phyloP scores from a whole-genome alignment of 176 grass and related monocot genomes.

The Carex kokanica region DNA sequence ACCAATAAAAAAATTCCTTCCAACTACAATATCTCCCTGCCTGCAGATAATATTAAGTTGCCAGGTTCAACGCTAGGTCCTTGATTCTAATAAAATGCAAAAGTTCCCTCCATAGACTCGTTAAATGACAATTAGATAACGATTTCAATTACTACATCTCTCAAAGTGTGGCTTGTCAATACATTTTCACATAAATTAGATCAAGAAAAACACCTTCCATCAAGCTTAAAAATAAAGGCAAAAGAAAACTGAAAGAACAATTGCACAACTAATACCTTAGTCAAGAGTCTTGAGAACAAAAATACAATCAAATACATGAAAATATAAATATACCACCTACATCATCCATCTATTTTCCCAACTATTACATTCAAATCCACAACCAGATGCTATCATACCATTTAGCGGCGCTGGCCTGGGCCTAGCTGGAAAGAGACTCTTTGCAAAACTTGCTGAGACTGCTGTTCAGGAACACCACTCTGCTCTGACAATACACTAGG shows the following conservation, averaged over 20 bases:
- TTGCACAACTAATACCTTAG: background rate
- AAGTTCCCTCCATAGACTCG: background rate
- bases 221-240: background rate
- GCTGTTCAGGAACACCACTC: constrained; percentile 41
- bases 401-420: constrained; percentile 7
- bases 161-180: background rate
- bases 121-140: background rate
- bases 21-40: background rate
- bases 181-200: background rate
- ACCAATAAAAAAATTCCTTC: too few relatives aligned
- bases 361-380: background rate
- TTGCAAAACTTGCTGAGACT: constrained; percentile 45
- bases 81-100: background rate
- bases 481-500: constrained; percentile 42
- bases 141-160: background rate
- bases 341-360: background rate
- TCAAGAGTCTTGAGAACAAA: background rate
- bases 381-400: background rate
- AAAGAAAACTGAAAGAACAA: background rate
- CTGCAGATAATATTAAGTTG: too few relatives aligned
- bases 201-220: background rate
- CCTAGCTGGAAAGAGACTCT: constrained; percentile 85
- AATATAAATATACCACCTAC: background rate
- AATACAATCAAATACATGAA: background rate
- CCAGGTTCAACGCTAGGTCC: background rate